Evolutionary conservation across 1,284 basidiomycete species (phyloP), one percentile per base, ranked within the genome.

Genomic region (Sparassis latifolia): DNA sequence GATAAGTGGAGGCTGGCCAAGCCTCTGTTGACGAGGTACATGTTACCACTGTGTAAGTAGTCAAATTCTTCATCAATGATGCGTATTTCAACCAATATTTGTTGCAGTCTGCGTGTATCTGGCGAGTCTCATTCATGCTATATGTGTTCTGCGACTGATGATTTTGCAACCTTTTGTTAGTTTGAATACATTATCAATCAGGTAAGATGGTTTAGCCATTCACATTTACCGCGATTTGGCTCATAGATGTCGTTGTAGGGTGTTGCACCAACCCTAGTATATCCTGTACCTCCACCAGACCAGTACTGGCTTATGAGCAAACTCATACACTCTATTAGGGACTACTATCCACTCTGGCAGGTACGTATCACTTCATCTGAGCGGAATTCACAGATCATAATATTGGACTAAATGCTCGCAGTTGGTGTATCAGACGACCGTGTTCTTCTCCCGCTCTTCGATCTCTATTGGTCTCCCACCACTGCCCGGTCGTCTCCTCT

Each of bases 291-390:
- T 0, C 69, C 76, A 0, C 64, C 74, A 1, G 70, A 79, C 38
- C 62, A 71, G 39, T 71, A 84, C 63, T 74, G 86, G 61, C 60
- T 94, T 43, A 67, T 92, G 47, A 77, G 83, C 62, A 80, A 77
- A 60, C 75, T 97, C 52, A 92, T 98, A 57, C 83, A 89, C 59
- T 86, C 83, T 1, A 78, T 96, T 33, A 77, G 91, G 33, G 96
- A 99, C 64, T 99, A 96, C 66, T 98, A 98, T 67, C 94, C 95
- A 4, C 78, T 96, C 40, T 93, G 92, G 89, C 89, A 90, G 84
- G 87, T 84, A 53, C 43, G 79, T 40, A 27, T 38, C 45, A 5
- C 40, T 37, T 44, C 42, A 31, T 29, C 9, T 44, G 20, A 12
- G 28, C 31, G 33, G 32, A 42, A 29, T 42, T 10, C 37, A 12